Evolutionary conservation across 2,329 filamentous ascomycete species (phyloP).

Genomic region (Penicillium glabrum): DNA sequence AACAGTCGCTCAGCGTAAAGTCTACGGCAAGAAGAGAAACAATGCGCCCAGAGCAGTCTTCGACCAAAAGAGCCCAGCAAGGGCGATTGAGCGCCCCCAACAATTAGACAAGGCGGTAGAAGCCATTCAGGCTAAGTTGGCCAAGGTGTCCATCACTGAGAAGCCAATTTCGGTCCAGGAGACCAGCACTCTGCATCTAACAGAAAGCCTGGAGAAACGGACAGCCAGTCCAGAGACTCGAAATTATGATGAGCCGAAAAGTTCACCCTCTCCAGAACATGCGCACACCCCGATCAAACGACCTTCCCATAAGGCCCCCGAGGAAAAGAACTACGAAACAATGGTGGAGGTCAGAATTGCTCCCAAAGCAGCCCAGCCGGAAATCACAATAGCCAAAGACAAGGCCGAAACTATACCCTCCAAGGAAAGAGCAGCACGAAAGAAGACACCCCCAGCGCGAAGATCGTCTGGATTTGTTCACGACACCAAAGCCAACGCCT

Average conservation of each 20-base stretch:
- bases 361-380: neutral
- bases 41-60: conserved; percentile 39
- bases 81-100: neutral
- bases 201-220: neutral
- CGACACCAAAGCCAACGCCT: conserved; percentile 34
- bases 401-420: neutral
- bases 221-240: neutral
- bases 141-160: conserved; percentile 27
- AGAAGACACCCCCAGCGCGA: conserved; percentile 20
- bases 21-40: conserved; percentile 36
- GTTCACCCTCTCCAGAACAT: neutral
- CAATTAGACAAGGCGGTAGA: conserved; percentile 19
- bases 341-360: conserved; percentile 32
- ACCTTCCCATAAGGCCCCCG: neutral
- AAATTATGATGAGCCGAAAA: neutral
- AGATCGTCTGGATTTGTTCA: conserved; percentile 35
- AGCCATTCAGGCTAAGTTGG: conserved; percentile 26
- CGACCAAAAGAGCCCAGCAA: conserved; percentile 30
- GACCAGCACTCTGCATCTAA: neutral
- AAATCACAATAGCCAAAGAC: neutral
- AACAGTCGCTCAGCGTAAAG: conserved; percentile 28
- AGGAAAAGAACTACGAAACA: conserved; percentile 16
- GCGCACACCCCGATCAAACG: conserved; percentile 2
- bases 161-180: neutral
- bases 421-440: conserved; percentile 12